Evolutionary conservation across 2,329 filamentous ascomycete genomes (phyloP).

Genomic region (Colletotrichum spaethianum): DNA sequence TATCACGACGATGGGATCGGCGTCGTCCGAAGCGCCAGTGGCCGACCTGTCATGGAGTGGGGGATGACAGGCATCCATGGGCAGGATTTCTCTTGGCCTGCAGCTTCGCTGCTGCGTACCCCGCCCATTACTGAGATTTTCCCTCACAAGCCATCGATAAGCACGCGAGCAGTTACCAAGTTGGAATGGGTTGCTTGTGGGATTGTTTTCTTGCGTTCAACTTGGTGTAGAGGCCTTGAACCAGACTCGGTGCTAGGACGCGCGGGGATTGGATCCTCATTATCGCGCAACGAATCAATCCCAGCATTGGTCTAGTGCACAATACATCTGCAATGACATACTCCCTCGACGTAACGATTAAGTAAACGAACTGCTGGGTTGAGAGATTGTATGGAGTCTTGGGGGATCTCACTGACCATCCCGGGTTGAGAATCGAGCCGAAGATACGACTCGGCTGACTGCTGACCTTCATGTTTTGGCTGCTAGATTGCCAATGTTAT

Average conservation of each 20-base stretch:
- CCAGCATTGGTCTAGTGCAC: neutral
- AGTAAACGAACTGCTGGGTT: neutral
- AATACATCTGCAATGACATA: neutral
- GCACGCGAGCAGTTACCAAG: conserved; percentile 32
- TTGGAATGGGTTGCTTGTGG: neutral
- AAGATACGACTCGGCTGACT: neutral
- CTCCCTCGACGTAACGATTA: conserved; percentile 1
- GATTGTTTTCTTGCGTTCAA: neutral
- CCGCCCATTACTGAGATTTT: conserved; percentile 14
- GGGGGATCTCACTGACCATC: neutral
- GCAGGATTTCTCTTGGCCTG: conserved; percentile 35
- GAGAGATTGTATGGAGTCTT: too few relatives aligned
- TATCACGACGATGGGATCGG: conserved; percentile 26
- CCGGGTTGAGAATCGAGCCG: neutral
- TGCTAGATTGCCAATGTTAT: neutral
- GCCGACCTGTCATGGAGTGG: conserved; percentile 3
- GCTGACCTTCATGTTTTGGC: too few relatives aligned
- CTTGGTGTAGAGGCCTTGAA: neutral
- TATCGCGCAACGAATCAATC: neutral
- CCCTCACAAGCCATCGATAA: conserved; percentile 31
- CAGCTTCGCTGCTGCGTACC: conserved; percentile 37
- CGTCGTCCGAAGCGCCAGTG: conserved; percentile 19
- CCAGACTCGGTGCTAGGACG: neutral
- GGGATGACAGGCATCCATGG: conserved; percentile 25
- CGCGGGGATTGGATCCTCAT: neutral